Evolutionary conservation across 371 early-diverging fungal species (phyloP).

Genomic region (Mucor plumbeus): DNA sequence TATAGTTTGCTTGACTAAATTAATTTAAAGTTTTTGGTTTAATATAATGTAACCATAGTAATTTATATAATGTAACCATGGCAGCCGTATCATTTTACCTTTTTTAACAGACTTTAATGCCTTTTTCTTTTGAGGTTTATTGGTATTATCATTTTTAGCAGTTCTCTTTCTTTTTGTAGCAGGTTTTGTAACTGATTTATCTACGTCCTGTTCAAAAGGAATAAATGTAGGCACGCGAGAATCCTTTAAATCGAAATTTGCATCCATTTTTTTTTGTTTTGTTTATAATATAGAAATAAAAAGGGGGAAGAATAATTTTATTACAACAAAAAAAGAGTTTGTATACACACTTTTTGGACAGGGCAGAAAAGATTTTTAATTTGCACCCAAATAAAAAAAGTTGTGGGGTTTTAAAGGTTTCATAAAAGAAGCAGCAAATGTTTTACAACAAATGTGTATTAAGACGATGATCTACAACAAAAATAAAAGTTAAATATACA

Average conservation of each 20-base stretch:
- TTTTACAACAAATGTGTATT: neutral
- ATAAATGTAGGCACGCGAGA: conserved; percentile 25
- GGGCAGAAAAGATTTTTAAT: conserved; percentile 1
- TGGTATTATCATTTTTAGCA: neutral
- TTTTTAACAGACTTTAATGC: conserved; percentile 4
- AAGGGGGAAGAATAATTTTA: conserved; percentile 1
- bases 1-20: neutral
- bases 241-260: conserved; percentile 2
- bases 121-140: conserved; percentile 12
- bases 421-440: neutral
- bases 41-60: neutral
- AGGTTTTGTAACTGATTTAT: conserved; percentile 1
- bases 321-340: neutral
- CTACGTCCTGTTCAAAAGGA: neutral
- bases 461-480: neutral
- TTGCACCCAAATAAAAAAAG: neutral
- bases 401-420: neutral
- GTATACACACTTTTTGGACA: neutral
- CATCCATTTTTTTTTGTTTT: neutral
- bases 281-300: neutral
- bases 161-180: conserved; percentile 17
- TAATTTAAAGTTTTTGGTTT: neutral
- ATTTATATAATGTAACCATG: neutral
- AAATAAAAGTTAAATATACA: neutral
- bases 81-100: conserved; percentile 1